Percentiles rank a stretch among this genome's conserved stretches.
Conservation (phyloP, 371 early-diverging fungal genomes). For the Mucor indicus region DNA sequence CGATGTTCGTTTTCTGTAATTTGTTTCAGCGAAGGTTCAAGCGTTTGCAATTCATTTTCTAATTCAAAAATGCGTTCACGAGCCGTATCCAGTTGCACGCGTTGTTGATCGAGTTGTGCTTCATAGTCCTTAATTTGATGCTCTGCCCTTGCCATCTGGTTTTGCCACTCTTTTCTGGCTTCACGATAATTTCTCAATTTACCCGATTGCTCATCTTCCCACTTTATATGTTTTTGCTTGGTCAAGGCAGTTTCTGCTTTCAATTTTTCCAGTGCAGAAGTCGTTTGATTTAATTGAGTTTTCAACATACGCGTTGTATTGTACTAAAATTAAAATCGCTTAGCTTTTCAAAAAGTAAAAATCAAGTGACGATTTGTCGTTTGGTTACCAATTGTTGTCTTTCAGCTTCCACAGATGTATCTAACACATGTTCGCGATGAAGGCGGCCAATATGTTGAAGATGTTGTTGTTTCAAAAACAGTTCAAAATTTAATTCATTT, state of each 20-base stretch:
- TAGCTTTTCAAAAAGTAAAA: not conserved
- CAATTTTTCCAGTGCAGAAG: slow-evolving; percentile 47
- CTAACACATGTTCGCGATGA: slow-evolving; percentile 62
- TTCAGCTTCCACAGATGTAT: slow-evolving; percentile 64
- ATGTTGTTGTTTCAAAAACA: slow-evolving; percentile 67
- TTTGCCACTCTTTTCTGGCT: slow-evolving; percentile 55
- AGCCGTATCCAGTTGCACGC: slow-evolving; percentile 25
- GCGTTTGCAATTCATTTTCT: slow-evolving; percentile 47
- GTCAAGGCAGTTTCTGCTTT: slow-evolving; percentile 52
- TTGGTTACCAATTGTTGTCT: slow-evolving; percentile 50
- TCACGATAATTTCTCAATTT: slow-evolving; percentile 58
- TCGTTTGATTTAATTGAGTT: slow-evolving; percentile 53
- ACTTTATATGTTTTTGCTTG: slow-evolving; percentile 60
- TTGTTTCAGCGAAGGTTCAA: slow-evolving; percentile 47
- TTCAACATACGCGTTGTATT: slow-evolving; percentile 57
- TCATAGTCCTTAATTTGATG: slow-evolving; percentile 50
- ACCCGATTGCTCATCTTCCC: slow-evolving; percentile 61
- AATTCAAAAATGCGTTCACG: slow-evolving; percentile 46
- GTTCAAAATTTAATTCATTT: slow-evolving; percentile 66
- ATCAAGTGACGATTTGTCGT: too few species aligned
- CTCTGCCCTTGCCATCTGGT: slow-evolving; percentile 41
- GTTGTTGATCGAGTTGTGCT: slow-evolving; percentile 21
- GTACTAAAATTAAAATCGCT: slow-evolving; percentile 25
- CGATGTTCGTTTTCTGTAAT: slow-evolving; percentile 54
- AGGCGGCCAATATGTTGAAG: slow-evolving; percentile 65